A percentile compares a stretch with the other conserved stretches of the same genome.
Evolutionary conservation across 352 stramenopile genomes (phyloP).

Genomic region (Phytophthora nicotianae): DNA sequence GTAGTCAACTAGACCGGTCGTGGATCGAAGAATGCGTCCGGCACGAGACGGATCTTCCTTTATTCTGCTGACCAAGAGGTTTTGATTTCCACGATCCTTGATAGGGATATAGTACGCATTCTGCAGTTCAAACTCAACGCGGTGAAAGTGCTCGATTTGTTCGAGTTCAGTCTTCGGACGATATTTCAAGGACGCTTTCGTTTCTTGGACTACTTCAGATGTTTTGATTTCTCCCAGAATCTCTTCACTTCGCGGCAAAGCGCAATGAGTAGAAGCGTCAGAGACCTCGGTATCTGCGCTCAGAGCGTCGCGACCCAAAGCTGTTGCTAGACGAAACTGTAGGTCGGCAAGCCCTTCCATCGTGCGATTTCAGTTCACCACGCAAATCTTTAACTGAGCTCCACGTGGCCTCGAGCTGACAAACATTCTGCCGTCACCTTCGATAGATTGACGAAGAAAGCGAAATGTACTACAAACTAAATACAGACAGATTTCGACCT

Average conservation of each 20-base stretch:
- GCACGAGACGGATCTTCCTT: too few relatives aligned
- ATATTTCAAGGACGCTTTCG: neutral
- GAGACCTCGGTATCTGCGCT: neutral
- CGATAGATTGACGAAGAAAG: neutral
- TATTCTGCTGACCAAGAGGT: too few relatives aligned
- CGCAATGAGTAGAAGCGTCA: neutral
- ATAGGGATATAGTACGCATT: neutral
- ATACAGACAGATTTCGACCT: too few relatives aligned
- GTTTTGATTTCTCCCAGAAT: neutral
- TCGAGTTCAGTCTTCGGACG: neutral
- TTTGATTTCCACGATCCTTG: neutral
- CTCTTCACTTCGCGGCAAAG: neutral
- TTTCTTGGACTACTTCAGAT: neutral
- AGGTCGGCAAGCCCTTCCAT: neutral
- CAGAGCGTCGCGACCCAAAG: neutral
- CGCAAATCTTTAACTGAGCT: conserved; percentile 1
- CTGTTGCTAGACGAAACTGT: neutral
- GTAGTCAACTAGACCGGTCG: too few relatives aligned
- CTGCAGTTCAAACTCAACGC: neutral
- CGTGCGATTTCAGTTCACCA: neutral
- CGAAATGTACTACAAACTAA: too few relatives aligned
- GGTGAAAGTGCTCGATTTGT: conserved; percentile 1
- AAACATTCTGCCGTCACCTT: neutral
- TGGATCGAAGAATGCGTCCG: too few relatives aligned
- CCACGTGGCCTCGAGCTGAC: neutral